Percentiles rank a stretch among this genome's conserved stretches.
Evolutionary conservation across 2,329 filamentous ascomycete species (phyloP).

Genomic region (Alternaria conjuncta): DNA sequence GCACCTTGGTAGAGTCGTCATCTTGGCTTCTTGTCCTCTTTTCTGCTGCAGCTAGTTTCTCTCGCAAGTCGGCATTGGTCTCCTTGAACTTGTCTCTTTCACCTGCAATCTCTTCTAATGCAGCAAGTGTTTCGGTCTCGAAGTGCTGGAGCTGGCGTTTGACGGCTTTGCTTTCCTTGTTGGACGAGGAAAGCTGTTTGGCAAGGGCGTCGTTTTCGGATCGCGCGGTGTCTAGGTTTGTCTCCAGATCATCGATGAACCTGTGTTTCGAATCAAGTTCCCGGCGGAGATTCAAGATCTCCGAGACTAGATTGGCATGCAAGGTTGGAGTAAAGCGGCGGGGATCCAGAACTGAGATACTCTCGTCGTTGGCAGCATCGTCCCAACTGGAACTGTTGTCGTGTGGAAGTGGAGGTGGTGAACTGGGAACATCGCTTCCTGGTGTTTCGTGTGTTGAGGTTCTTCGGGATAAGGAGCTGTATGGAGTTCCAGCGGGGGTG

Average conservation of each 20-base stretch:
- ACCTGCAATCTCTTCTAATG: constrained; percentile 79
- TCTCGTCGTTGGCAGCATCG: constrained; percentile 68
- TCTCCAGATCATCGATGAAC: constrained; percentile 84
- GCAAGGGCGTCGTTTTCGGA: constrained; percentile 77
- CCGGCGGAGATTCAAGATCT: constrained; percentile 84
- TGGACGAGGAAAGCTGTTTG: constrained; percentile 65
- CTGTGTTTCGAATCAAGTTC: constrained; percentile 90
- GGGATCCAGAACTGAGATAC: constrained; percentile 79
- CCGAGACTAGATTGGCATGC: constrained; percentile 91
- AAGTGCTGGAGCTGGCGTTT: constrained; percentile 86
- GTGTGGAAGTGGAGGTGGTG: constrained; percentile 63
- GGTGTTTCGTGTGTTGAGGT: constrained; percentile 65
- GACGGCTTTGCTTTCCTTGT: constrained; percentile 78
- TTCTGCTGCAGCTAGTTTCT: constrained; percentile 77
- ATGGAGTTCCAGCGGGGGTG: constrained; percentile 74
- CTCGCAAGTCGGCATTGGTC: constrained; percentile 72
- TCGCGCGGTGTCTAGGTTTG: constrained; percentile 71
- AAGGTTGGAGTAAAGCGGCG: constrained; percentile 93
- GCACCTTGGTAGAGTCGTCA: constrained; percentile 79
- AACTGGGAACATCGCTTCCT: constrained; percentile 69
- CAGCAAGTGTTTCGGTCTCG: constrained; percentile 86
- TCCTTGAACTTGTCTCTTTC: constrained; percentile 87
- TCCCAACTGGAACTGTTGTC: constrained; percentile 55
- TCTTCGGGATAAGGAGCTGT: constrained; percentile 68
- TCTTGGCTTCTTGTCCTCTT: constrained; percentile 81